Base-by-base conservation (phyloP, 306 rosid species). In the Prosopis cineraria region DNA sequence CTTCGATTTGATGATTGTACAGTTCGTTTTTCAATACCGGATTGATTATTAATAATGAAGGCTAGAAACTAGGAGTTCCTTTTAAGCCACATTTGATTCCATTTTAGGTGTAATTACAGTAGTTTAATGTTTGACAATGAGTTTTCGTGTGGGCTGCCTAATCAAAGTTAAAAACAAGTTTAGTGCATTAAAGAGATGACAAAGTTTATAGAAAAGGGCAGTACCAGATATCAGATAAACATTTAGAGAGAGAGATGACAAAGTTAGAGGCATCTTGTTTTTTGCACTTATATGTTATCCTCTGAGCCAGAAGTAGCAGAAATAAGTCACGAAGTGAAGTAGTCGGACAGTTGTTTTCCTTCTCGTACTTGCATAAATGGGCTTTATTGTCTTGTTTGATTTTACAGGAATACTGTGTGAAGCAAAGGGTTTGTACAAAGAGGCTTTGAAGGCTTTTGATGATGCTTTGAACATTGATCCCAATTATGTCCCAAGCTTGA, bases 391-490 rank as follows among this genome's bases (percentile, higher is more conserved):
- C 20, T 70, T 43, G 16, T 33, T 70, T 16, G 11, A 45, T 60
- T 78, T 80, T 63, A 55, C 85, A 96, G 98, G 98, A 63, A 70
- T 75, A 6, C 85, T 96, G 66, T 55, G 81, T n/a, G 88, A 93
- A 83, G 92, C 82, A 47, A 87, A 87, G 81, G 94, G 94, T 29
- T 83, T 79, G 62, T 59, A 92, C 76, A 82, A 81, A 80, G 98
- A 91, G 80, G 96, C 98, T 81, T 72, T 91, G 50, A 83, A 72
- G 78, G 90, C 90, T 43, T 91, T 81, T 75, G 50, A 48, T 20
- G 85, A 79, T 64, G 96, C 97, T 76, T 82, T 96, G 85, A 72
- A 79, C 77, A 80, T 85, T 9, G 97, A 91, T 80, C 88, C 97
- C 17, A 39, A 70, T 59, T 91, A 93, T 76, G 89, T 86, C 67